Percentiles rank a stretch among this genome's conserved stretches.
Evolutionary conservation across 495 filamentous ascomycete genomes (phyloP).

Genomic region (Penicillium dipodomyicola): DNA sequence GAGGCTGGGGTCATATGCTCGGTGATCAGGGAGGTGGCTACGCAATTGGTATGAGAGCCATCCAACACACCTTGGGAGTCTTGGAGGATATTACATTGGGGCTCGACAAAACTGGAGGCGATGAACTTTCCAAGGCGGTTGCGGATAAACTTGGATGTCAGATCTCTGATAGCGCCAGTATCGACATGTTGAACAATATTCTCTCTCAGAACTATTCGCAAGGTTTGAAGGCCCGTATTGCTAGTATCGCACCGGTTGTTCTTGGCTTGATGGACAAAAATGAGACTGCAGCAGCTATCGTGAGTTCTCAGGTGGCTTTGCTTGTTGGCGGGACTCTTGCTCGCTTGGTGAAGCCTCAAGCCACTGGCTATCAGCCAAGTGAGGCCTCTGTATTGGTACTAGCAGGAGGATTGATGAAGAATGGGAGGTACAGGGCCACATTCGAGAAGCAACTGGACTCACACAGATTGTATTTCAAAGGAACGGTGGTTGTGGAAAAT

Average conservation of each 20-base stretch:
- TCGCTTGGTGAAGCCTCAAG: slow-evolving; percentile 20
- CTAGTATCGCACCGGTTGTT: slow-evolving; percentile 24
- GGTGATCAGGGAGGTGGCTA: slow-evolving; percentile 41
- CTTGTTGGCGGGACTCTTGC: slow-evolving; percentile 24
- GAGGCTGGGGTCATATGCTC: slow-evolving; percentile 40
- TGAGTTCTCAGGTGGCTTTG: slow-evolving; percentile 15
- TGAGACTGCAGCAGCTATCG: slow-evolving; percentile 19
- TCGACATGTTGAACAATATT: slow-evolving; percentile 26
- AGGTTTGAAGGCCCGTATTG: slow-evolving; percentile 25
- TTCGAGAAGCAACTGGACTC: slow-evolving; percentile 11
- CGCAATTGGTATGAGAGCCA: slow-evolving; percentile 33
- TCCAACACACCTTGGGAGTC: slow-evolving; percentile 27
- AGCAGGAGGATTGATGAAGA: slow-evolving; percentile 29
- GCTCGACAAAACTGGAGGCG: slow-evolving; percentile 2
- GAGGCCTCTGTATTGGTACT: slow-evolving; percentile 23
- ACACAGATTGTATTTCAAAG: slow-evolving; percentile 11
- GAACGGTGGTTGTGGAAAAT: slow-evolving; percentile 17
- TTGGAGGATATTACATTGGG: slow-evolving; percentile 21
- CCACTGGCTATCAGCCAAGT: slow-evolving; percentile 15
- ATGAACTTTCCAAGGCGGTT: slow-evolving; percentile 18
- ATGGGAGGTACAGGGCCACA: slow-evolving; percentile 18
- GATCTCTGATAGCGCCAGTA: background rate
- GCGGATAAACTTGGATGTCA: slow-evolving; percentile 16
- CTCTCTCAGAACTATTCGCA: slow-evolving; percentile 13
- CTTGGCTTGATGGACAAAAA: slow-evolving; percentile 11